phyloP scores from a whole-genome alignment of 176 grass and related monocot genomes.

The Olyra latifolia region DNA sequence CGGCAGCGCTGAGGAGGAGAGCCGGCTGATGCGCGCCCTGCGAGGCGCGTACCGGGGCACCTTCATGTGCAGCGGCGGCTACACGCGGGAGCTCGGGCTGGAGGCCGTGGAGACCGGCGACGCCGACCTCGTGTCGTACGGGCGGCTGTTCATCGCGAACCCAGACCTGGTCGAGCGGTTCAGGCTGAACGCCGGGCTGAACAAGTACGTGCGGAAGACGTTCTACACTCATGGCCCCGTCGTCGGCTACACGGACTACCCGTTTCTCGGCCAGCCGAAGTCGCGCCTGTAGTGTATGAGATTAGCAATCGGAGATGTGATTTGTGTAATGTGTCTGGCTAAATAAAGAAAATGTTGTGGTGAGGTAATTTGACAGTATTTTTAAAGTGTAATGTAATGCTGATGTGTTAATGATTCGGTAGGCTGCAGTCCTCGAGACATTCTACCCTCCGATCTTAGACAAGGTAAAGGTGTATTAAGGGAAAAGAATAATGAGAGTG shows the following conservation, averaged over 20 bases:
- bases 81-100: conserved; percentile 76
- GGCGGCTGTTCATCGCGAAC: conserved; percentile 84
- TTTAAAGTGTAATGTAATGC: too few relatives aligned
- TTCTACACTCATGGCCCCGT: conserved; percentile 86
- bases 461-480: too few relatives aligned
- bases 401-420: too few relatives aligned
- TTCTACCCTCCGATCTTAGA: too few relatives aligned
- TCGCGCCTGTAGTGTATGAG: conserved; percentile 42
- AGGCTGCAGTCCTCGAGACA: too few relatives aligned
- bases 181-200: conserved; percentile 50
- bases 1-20: conserved; percentile 87
- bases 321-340: conserved; percentile 3
- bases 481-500: too few relatives aligned
- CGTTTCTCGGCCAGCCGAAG: conserved; percentile 56
- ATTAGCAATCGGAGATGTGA: neutral
- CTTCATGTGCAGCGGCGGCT: conserved; percentile 90
- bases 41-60: conserved; percentile 60
- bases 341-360: conserved; percentile 12
- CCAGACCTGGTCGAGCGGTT: conserved; percentile 85
- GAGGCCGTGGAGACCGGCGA: conserved; percentile 70
- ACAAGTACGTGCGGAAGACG: conserved; percentile 70
- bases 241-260: conserved; percentile 94
- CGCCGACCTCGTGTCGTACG: conserved; percentile 81
- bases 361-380: too few relatives aligned
- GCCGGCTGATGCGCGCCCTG: conserved; percentile 59